Base-by-base conservation (phyloP, 179 eudicot genomes). In the Drosera spatulata region DNA sequence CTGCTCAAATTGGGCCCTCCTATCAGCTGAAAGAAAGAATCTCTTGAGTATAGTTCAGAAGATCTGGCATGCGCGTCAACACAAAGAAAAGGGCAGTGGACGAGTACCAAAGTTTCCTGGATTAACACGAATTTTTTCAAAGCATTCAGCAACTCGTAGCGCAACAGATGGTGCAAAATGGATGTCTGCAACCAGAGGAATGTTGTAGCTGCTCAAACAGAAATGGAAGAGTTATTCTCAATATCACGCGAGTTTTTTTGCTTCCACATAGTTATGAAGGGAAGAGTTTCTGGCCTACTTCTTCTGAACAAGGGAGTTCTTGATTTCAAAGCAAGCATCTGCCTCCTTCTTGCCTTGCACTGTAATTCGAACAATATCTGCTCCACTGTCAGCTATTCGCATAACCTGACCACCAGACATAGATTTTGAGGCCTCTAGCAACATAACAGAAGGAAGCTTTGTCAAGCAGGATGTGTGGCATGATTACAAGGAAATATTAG, bases 311-410 rank as follows among this genome's bases (percentile, higher is more conserved):
- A 93, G 96, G 50, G 93, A 57, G 68, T 93, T 93, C 72, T 89
- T 93, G 57, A 93, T 89, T 56, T 93, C 95, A 65, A 84, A 86
- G 72, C 99, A 93, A 58, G 96, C 95, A 80, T 93, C 99, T 61
- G 99, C 99, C 78, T 93, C 99, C 83, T 68, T 82, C 79, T 80
- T 93, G 68, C 96, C 99, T 71, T 93, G 99, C 67, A 93, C 99
- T 14, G 99, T 93, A 57, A 93, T 89, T 57, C 99, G 81, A 56
- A 93, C 96, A 66, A 93, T 59, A 70, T 93, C 99, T 53, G 99
- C 99, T 75, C 99, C 99, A 56, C 72, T 82, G 69, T 93, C 99
- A 58, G 99, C 93, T 68, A 93, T 86, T 75, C 70, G 77, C 96
- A 93, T 93, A 49, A 93, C 99, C 99, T 93, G 67, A 40, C 39